Evolutionary conservation across 305 asterid species (phyloP).

Genomic region (Fraxinus xanthoxyloides): DNA sequence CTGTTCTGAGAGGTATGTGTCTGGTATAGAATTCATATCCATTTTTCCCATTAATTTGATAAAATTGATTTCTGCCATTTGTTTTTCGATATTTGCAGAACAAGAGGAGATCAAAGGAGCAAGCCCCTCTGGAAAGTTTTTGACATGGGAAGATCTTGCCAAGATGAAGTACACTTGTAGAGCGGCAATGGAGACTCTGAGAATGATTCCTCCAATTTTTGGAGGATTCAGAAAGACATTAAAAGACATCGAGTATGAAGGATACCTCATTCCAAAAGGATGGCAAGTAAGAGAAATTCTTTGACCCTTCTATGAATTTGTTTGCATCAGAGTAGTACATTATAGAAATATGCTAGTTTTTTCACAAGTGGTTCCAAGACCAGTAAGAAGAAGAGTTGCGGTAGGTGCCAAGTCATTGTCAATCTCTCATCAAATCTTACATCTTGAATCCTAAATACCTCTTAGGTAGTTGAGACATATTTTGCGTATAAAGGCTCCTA

Average conservation of each 20-base stretch:
- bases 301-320: not conserved
- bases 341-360: not conserved
- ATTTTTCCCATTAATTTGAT: not conserved
- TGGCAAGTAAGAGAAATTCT: constrained; percentile 59
- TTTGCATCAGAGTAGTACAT: not conserved
- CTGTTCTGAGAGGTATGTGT: constrained; percentile 54
- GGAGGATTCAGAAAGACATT: constrained; percentile 60
- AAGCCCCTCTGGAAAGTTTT: constrained; percentile 33
- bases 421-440: not conserved
- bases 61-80: not conserved
- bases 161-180: constrained; percentile 80
- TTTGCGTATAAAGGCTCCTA: not conserved
- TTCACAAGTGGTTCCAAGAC: not conserved
- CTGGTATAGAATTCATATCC: not conserved
- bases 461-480: not conserved
- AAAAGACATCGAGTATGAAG: constrained; percentile 56
- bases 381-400: not conserved
- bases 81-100: constrained; percentile 31
- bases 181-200: constrained; percentile 66
- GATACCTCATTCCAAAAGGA: constrained; percentile 71
- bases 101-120: constrained; percentile 60
- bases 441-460: not conserved
- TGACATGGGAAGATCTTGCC: constrained; percentile 73
- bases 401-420: not conserved
- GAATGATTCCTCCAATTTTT: constrained; percentile 55